A percentile compares a stretch with the other conserved stretches of the same genome.
Conservation (phyloP, 2,329 filamentous ascomycete genomes). For the Aspergillus hortae region DNA sequence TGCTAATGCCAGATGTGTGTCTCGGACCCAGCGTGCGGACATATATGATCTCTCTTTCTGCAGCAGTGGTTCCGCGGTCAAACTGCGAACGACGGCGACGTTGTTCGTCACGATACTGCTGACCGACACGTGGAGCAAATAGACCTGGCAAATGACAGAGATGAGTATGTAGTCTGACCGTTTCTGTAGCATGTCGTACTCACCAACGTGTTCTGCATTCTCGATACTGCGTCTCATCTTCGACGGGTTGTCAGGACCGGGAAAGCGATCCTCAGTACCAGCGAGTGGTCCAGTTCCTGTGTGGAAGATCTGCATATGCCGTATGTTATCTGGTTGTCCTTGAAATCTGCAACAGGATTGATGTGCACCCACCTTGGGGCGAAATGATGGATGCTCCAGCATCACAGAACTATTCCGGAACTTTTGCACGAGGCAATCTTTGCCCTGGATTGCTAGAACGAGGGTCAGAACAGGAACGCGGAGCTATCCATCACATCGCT, state of each 20-base stretch:
- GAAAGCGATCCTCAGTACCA: constrained; percentile 72
- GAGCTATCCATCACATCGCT: constrained; percentile 33
- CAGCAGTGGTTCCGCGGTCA: constrained; percentile 74
- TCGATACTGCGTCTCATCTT: constrained; percentile 86
- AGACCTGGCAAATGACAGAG: constrained; percentile 38
- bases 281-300: constrained; percentile 51
- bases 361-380: constrained; percentile 67
- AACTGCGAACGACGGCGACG: constrained; percentile 73
- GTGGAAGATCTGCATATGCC: constrained; percentile 50
- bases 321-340: not conserved
- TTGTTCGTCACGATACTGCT: constrained; percentile 71
- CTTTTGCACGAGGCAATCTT: constrained; percentile 86
- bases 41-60: constrained; percentile 58
- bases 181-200: constrained; percentile 31
- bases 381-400: constrained; percentile 75
- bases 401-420: constrained; percentile 97
- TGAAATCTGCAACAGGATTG: not conserved
- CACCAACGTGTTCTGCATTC: constrained; percentile 79
- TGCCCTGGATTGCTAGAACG: constrained; percentile 75
- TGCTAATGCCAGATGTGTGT: constrained; percentile 15
- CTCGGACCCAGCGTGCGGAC: constrained; percentile 21
- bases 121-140: constrained; percentile 74
- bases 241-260: constrained; percentile 74
- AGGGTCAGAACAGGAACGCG: constrained; percentile 23
- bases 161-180: not conserved